Conservation (phyloP, 2,329 filamentous ascomycete genomes). For the Talaromyces sp. region DNA sequence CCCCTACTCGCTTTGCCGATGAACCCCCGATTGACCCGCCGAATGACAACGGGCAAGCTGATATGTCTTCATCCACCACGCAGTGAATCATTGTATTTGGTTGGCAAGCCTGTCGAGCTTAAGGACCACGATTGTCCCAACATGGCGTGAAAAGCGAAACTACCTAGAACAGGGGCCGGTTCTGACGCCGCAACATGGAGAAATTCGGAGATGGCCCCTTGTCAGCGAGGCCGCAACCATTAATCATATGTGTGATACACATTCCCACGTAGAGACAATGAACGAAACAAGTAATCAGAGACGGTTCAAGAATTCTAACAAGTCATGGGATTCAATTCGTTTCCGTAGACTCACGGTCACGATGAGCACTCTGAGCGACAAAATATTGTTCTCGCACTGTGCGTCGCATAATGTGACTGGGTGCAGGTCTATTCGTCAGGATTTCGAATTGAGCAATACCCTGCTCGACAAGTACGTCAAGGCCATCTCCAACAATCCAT, state of each 20-base stretch:
- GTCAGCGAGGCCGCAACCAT: not conserved
- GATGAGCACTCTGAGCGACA: not conserved
- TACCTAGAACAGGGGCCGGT: not conserved
- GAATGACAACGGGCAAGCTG: too few species aligned
- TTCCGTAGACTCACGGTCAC: not conserved
- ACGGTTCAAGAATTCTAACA: not conserved
- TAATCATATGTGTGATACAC: not conserved
- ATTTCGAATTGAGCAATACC: constrained; percentile 39
- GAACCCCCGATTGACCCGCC: too few species aligned
- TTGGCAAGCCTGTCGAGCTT: too few species aligned
- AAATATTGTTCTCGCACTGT: constrained; percentile 10
- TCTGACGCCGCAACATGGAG: not conserved
- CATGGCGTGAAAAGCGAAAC: not conserved
- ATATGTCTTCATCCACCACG: too few species aligned
- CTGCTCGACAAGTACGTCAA: constrained; percentile 38
- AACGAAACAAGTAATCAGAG: not conserved
- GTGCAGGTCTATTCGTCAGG: constrained; percentile 36
- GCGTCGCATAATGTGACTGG: constrained; percentile 30
- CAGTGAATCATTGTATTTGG: too few species aligned
- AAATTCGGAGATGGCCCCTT: not conserved
- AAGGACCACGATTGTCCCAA: too few species aligned
- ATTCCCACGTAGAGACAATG: not conserved
- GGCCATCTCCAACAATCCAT: constrained; percentile 37
- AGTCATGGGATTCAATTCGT: not conserved
- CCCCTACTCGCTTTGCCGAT: too few species aligned